These are phyloP conservation scores for Alternaria burnsii DNA, from an alignment of 2,329 filamentous ascomycete species.

Conservation along the genomic window DNA sequence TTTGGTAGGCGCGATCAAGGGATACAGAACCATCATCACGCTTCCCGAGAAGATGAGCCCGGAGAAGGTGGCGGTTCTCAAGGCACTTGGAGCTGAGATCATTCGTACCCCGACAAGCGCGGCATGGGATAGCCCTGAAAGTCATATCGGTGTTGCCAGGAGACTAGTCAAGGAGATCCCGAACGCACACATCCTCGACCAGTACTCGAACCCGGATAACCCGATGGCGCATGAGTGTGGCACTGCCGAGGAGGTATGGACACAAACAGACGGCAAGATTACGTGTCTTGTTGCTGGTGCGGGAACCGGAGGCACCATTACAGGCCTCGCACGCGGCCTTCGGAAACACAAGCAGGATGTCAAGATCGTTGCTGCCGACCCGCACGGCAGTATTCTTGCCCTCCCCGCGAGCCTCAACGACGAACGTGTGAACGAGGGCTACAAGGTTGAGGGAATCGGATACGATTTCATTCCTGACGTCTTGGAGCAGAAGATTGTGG, in stretches of 20 bases:
- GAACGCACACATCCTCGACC: conserved; percentile 95
- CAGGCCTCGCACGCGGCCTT: conserved; percentile 83
- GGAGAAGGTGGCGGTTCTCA: conserved; percentile 95
- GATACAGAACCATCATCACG: conserved; percentile 98
- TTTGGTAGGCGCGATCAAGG: conserved; percentile 92
- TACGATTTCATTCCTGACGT: conserved; percentile 99
- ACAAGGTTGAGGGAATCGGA: conserved; percentile 98
- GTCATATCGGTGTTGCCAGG: conserved; percentile 92
- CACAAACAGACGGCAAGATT: conserved; percentile 83
- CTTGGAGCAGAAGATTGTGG: conserved; percentile 78
- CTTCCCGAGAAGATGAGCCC: conserved; percentile 99
- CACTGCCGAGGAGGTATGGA: conserved; percentile 96
- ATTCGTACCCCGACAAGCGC: conserved; percentile 97
- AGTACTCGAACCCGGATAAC: conserved; percentile 93
- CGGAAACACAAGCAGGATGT: conserved; percentile 85
- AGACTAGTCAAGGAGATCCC: conserved; percentile 94
- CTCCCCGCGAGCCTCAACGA: conserved; percentile 81
- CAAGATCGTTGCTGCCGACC: conserved; percentile 92
- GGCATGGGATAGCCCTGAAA: conserved; percentile 92
- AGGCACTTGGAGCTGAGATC: conserved; percentile 93
- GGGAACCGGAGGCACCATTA: conserved; percentile 95
- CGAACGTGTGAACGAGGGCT: conserved; percentile 80
- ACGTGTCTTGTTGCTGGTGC: conserved; percentile 88
- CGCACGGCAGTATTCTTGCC: conserved; percentile 89
- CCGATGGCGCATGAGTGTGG: conserved; percentile 92